Conservation (phyloP, 1,284 basidiomycete genomes). For the Trametes polyzona region DNA sequence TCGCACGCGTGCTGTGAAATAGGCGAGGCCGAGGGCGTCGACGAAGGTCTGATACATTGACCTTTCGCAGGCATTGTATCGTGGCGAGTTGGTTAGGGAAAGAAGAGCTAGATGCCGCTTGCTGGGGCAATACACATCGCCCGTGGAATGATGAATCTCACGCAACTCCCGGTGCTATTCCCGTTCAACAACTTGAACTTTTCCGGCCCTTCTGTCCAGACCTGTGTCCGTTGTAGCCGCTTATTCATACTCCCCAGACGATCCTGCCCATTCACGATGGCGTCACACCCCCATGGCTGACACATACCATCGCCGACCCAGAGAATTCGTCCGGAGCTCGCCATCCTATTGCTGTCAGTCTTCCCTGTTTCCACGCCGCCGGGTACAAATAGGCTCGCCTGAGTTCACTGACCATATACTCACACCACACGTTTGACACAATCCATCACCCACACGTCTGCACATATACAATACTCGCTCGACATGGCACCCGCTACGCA, state of each 20-base stretch:
- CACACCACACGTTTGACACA: background rate
- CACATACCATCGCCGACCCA: background rate
- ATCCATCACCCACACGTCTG: background rate
- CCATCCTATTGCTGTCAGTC: background rate
- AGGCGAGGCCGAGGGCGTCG: too few species aligned
- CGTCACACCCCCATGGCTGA: background rate
- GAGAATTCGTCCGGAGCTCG: too few species aligned
- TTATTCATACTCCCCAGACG: background rate
- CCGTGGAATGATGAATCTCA: too few species aligned
- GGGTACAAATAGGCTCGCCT: background rate
- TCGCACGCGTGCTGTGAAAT: too few species aligned
- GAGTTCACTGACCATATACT: background rate
- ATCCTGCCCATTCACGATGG: background rate
- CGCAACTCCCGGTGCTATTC: background rate
- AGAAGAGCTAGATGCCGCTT: too few species aligned
- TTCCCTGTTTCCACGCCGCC: background rate
- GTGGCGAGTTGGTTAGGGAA: too few species aligned
- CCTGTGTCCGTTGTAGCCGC: too few species aligned
- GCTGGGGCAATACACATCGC: too few species aligned
- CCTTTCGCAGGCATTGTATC: too few species aligned
- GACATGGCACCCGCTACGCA: conserved; percentile 11
- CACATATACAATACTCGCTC: background rate
- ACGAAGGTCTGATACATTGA: too few species aligned
- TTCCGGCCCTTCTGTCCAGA: too few species aligned
- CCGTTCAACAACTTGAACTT: too few species aligned